Conservation (phyloP, 164 flowering plant genomes). For the Aristolochia fimbriata region DNA sequence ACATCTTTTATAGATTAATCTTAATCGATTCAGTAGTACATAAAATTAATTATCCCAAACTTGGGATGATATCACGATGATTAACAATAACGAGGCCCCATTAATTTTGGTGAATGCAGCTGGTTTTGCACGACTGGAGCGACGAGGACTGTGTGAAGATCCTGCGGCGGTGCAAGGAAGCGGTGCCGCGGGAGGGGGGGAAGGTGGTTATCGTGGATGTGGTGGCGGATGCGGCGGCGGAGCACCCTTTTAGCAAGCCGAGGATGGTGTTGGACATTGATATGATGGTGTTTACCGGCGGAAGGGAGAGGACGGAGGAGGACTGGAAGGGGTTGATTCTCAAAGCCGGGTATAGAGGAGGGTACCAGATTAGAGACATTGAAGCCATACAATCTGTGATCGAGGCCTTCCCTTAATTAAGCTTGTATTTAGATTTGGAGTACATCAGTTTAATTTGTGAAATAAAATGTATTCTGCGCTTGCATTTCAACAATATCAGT, state of each 20-base stretch:
- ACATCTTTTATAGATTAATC: no score
- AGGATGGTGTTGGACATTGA: constrained; percentile 8
- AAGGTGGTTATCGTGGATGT: constrained; percentile 32
- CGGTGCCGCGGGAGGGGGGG: constrained; percentile 24
- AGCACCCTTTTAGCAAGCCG: constrained; percentile 2
- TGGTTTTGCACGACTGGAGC: constrained; percentile 19
- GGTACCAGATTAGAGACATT: constrained; percentile 4
- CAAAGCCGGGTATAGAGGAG: constrained; percentile 4
- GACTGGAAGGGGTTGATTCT: constrained; percentile 6
- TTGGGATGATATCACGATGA: no score
- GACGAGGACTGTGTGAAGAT: constrained; percentile 30
- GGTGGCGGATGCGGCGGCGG: constrained; percentile 13
- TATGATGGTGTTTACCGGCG: constrained; percentile 8
- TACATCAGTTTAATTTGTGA: no score
- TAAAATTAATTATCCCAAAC: no score
- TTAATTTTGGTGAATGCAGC: neutral
- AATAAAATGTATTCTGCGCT: no score
- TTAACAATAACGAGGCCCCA: no score
- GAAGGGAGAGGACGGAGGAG: constrained; percentile 8
- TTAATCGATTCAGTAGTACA: no score
- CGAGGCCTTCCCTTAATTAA: constrained; percentile 8
- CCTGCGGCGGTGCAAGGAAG: constrained; percentile 25
- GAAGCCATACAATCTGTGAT: constrained; percentile 5
- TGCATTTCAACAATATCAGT: no score
- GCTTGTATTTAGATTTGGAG: no score